phyloP scores from a whole-genome alignment of 2,329 filamentous ascomycete genomes.

The Alternaria infectoria region DNA sequence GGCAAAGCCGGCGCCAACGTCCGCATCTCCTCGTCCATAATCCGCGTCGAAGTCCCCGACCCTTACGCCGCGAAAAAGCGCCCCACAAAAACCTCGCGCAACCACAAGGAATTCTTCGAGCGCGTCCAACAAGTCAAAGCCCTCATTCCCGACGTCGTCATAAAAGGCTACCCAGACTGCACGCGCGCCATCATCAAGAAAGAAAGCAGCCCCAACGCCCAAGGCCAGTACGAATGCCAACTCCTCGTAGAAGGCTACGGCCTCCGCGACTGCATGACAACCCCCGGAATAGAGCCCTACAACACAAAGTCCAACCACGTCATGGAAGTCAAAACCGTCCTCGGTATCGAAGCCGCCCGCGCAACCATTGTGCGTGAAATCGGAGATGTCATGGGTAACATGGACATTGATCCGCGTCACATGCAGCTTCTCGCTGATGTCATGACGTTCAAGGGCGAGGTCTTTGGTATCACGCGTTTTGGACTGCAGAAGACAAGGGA shows the following conservation, averaged over 20 bases:
- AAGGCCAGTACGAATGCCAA: constrained; percentile 61
- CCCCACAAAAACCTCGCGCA: constrained; percentile 37
- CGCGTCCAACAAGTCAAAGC: constrained; percentile 87
- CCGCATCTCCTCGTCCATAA: constrained; percentile 52
- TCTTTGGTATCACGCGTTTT: constrained; percentile 95
- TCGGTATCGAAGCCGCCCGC: constrained; percentile 94
- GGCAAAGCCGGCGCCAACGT: constrained; percentile 67
- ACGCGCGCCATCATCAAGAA: constrained; percentile 88
- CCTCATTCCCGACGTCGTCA: constrained; percentile 78
- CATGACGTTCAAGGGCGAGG: constrained; percentile 98
- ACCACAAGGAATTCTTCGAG: constrained; percentile 70
- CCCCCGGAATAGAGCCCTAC: constrained; percentile 84
- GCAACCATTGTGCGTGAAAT: constrained; percentile 91
- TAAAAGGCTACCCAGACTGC: constrained; percentile 88
- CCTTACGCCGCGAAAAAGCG: constrained; percentile 35
- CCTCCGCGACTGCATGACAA: constrained; percentile 87
- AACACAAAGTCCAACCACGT: constrained; percentile 81
- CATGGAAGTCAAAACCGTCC: constrained; percentile 84
- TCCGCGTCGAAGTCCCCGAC: constrained; percentile 75
- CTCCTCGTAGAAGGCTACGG: constrained; percentile 94
- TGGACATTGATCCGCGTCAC: constrained; percentile 96
- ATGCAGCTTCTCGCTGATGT: constrained; percentile 97
- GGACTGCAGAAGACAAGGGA: constrained; percentile 97
- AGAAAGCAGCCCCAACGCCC: constrained; percentile 70
- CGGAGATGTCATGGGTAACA: constrained; percentile 83